Percentiles rank a stretch among this genome's conserved stretches.
These are phyloP conservation scores for Lathyrus oleraceus DNA, from an alignment of 306 rosid species.

Conservation along the genomic window DNA sequence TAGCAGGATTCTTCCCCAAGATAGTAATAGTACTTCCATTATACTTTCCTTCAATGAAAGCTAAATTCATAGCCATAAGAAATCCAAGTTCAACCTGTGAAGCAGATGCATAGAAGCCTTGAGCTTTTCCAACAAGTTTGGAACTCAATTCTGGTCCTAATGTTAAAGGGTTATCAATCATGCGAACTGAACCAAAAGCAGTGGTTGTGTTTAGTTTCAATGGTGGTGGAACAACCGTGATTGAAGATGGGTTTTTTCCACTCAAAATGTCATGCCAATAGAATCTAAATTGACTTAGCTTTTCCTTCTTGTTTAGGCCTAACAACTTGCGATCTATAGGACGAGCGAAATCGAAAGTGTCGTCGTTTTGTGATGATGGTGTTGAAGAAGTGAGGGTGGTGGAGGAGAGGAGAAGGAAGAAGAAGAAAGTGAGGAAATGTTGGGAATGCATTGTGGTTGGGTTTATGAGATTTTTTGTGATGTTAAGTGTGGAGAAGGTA, in stretches of 20 bases:
- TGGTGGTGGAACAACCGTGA: constrained; percentile 30
- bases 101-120: constrained; percentile 64
- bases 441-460: constrained; percentile 32
- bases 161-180: constrained; percentile 54
- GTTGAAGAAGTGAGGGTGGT: neutral
- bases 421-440: constrained; percentile 4
- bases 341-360: constrained; percentile 38
- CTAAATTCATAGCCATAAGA: constrained; percentile 73
- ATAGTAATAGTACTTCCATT: constrained; percentile 68
- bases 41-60: constrained; percentile 61
- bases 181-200: constrained; percentile 37
- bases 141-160: constrained; percentile 44
- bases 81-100: constrained; percentile 40
- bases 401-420: constrained; percentile 31
- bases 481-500: neutral
- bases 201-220: constrained; percentile 34
- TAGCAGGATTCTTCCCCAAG: constrained; percentile 60
- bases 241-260: constrained; percentile 41
- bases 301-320: constrained; percentile 45
- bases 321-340: constrained; percentile 36
- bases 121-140: constrained; percentile 49
- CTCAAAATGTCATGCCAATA: constrained; percentile 64
- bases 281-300: constrained; percentile 57
- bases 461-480: neutral
- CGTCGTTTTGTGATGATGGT: neutral